Base-by-base conservation (phyloP, 352 stramenopile genomes). In the Phytophthora lateralis region DNA sequence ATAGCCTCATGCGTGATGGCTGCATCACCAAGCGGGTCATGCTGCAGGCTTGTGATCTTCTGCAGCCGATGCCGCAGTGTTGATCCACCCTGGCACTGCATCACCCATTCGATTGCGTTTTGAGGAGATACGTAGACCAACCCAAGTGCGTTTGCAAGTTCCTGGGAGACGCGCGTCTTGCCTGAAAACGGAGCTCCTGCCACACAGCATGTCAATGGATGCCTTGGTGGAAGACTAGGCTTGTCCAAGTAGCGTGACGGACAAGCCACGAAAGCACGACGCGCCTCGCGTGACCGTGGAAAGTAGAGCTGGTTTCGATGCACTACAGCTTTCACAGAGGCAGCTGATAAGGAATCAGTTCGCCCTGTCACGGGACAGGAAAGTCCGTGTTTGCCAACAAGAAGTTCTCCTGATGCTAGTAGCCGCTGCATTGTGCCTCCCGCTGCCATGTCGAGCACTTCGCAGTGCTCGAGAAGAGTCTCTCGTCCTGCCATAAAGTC, bases 301-400 rank as follows among this genome's bases (percentile, higher is more conserved):
- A 93, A 93, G 54, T 93, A 93, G 32, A 90, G 44, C 3, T 85
- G 74, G 4, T 69, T 56, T n/a, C 78, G 76, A 45, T 87, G 76
- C 6, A 78, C 35, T 2, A 90, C 65, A 17, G 66, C 62, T 4
- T 43, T 47, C 0, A 50, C 21, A 2, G 42, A 53, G 0, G 6
- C 20, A 26, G 39, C 15, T 37, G 42, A 50, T 49, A 48, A 10
- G 9, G 18, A 34, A 38, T 55, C 57, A 8, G 53, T 60, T 14
- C 42, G 45, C 14, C 65, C 65, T 34, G 69, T 73, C 17, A 87
- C 48, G 7, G 78, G 81, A 24, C 81, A 90, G 0, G 44, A 35
- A 14, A 73, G 50, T 18, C 69, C 77, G 43, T 90, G 76, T 44
- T 88, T 89, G 18, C 83, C 82, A 0, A 91, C 60, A 8, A 72